Conservation (phyloP, 805 yeast genomes). For the Candida golubevii region DNA sequence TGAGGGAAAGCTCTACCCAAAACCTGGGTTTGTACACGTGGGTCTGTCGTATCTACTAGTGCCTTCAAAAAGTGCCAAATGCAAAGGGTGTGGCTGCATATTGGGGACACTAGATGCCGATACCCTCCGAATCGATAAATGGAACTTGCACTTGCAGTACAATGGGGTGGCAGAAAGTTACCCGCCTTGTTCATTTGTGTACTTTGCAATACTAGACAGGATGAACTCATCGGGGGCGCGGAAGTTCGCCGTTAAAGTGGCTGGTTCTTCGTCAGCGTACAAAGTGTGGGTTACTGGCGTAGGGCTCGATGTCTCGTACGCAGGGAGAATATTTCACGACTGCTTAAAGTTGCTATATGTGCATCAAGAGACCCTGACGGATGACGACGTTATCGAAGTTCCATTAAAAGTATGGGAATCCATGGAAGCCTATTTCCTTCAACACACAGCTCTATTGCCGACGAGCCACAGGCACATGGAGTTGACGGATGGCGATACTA, state of each 20-base stretch:
- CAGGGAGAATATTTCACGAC: conserved; percentile 15
- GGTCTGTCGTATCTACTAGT: conserved; percentile 56
- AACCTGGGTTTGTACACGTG: conserved; percentile 38
- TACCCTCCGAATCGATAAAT: conserved; percentile 43
- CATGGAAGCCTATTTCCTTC: conserved; percentile 5
- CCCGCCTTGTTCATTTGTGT: conserved; percentile 18
- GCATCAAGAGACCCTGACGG: conserved; percentile 6
- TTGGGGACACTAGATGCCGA: conserved; percentile 39
- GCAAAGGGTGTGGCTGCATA: conserved; percentile 32
- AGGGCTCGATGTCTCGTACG: conserved; percentile 28
- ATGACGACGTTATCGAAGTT: conserved; percentile 12
- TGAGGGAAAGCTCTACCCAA: conserved; percentile 42
- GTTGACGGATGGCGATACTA: conserved; percentile 10
- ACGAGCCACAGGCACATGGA: conserved; percentile 1
- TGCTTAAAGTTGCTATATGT: conserved; percentile 29
- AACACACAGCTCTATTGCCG: conserved; percentile 10
- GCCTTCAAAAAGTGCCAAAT: conserved; percentile 24
- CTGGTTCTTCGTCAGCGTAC: conserved; percentile 11
- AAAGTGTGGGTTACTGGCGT: conserved; percentile 35
- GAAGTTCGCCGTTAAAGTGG: conserved; percentile 22
- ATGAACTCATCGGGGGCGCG: conserved; percentile 37
- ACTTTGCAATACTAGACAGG: conserved; percentile 29
- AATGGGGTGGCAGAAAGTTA: conserved; percentile 13
- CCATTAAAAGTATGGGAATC: conserved; percentile 10
- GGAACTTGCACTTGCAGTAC: conserved; percentile 44